Base-by-base conservation (phyloP, 73 alveolate species). In the Uronychia binucleata region DNA sequence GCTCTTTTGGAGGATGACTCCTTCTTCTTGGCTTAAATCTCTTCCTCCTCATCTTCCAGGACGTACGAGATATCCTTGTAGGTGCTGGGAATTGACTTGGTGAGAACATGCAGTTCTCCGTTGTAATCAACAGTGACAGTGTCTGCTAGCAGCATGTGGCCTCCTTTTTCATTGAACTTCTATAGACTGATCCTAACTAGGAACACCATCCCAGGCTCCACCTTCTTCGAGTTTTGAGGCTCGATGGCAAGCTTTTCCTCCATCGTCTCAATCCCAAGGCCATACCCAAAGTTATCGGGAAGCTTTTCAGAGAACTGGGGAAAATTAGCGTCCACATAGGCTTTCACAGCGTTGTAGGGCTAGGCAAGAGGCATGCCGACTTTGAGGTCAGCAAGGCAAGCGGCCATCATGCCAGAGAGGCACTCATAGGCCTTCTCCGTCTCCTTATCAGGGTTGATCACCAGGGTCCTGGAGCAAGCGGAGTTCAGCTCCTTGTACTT, bases 401-500 rank as follows among this genome's bases (percentile, higher is more conserved):
- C 85, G 74, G 90, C 96, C 75, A 93, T 81, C 0, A 95, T 92
- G 26, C 96, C 98, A 26, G 87, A 77, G 67, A 96, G 88, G 26
- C 91, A 77, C 87, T 84, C 75, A 86, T 97, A 97, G 58, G 94
- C 96, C 33, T 91, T 93, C 85, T 96, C 94, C 84, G 96, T 90
- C 59, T 84, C 86, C 67, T 92, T 91, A 77, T 92, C 88, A 14
- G 99, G 96, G 89, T 96, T 95, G 27, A 97, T 97, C 88, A 95
- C 88, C 58, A 96, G 92, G 26, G 99, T 97, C 81, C 99, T 93
- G 34, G 96, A 90, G 26, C 97, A 94, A 87, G 87, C 92, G n/a
- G 97, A 92, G 80, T 97, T 92, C 78, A 95, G 93, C 60, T 97
- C 99, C 82, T 93, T 92, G 80, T 96, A 97, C 83, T 95, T 90